Conservation (phyloP, 257 asterid genomes). For the Prunella vulgaris region DNA sequence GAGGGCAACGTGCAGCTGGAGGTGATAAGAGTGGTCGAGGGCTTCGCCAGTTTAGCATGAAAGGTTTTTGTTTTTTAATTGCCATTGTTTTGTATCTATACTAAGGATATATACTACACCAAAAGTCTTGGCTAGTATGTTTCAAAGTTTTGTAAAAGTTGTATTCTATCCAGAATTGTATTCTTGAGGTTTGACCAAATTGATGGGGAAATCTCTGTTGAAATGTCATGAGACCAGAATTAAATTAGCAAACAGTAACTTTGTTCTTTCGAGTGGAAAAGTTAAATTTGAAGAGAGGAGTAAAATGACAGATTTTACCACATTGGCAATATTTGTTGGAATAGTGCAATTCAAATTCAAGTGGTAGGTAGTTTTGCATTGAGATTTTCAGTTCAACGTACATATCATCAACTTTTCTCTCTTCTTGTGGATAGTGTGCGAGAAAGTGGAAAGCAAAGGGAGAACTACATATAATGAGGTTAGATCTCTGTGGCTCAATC, state of each 20-base stretch:
- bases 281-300: not conserved
- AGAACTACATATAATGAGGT: slow-evolving; percentile 99
- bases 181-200: too few relatives aligned
- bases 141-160: not conserved
- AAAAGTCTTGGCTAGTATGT: slow-evolving; percentile 10
- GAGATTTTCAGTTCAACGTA: slow-evolving; percentile 9
- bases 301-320: not conserved
- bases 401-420: slow-evolving; percentile 19
- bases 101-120: not conserved
- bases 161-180: not conserved
- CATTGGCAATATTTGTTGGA: not conserved
- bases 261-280: not conserved
- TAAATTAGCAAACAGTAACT: not conserved
- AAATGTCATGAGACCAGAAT: not conserved
- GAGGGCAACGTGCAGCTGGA: slow-evolving; percentile 89
- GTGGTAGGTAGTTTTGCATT: slow-evolving; percentile 12
- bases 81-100: not conserved
- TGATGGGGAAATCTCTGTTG: too few relatives aligned
- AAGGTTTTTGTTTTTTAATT: slow-evolving; percentile 45
- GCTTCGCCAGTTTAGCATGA: slow-evolving; percentile 99
- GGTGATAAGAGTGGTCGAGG: slow-evolving; percentile 98
- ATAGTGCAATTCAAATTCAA: not conserved
- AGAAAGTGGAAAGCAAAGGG: slow-evolving; percentile 99
- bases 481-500: slow-evolving; percentile 22
- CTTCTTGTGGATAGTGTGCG: slow-evolving; percentile 64